Conservation (phyloP, 352 stramenopile species). For the Phytophthora citricola region DNA sequence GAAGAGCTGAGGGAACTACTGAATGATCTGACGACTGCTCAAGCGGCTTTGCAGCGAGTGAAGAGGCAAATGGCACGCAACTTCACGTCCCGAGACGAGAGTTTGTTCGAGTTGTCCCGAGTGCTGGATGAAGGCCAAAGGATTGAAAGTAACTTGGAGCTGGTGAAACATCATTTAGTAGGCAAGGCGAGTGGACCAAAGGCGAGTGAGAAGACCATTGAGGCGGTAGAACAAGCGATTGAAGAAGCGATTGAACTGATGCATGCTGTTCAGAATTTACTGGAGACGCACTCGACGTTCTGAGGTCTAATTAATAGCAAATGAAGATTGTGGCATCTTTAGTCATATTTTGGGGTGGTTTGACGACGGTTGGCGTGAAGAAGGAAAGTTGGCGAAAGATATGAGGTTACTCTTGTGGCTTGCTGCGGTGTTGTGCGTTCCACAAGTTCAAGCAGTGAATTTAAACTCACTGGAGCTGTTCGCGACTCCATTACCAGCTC, state of each 20-base stretch:
- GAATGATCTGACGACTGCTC: conserved; percentile 62
- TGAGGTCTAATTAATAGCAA: too few relatives aligned
- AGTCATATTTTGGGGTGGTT: too few relatives aligned
- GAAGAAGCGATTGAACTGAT: conserved; percentile 33
- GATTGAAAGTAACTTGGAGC: conserved; percentile 52
- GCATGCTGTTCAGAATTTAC: conserved; percentile 28
- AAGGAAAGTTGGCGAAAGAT: neutral
- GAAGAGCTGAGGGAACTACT: conserved; percentile 66
- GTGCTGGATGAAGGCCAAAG: conserved; percentile 47
- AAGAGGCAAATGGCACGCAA: conserved; percentile 64
- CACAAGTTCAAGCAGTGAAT: neutral
- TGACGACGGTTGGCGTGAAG: neutral
- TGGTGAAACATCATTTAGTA: conserved; percentile 56
- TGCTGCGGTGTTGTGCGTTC: neutral
- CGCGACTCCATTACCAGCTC: conserved; percentile 37
- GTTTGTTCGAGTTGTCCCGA: conserved; percentile 47
- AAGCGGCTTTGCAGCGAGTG: conserved; percentile 38
- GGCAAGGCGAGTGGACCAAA: conserved; percentile 16
- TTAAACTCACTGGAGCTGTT: conserved; percentile 38
- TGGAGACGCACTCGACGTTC: conserved; percentile 39
- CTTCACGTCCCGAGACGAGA: conserved; percentile 57
- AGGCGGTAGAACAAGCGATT: conserved; percentile 36
- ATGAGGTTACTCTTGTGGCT: conserved; percentile 15
- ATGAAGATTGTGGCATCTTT: too few relatives aligned
- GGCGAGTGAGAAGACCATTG: conserved; percentile 32